These are phyloP conservation scores for Boletus edulis DNA, from an alignment of 768 basidiomycete species.

Conservation along the genomic window DNA sequence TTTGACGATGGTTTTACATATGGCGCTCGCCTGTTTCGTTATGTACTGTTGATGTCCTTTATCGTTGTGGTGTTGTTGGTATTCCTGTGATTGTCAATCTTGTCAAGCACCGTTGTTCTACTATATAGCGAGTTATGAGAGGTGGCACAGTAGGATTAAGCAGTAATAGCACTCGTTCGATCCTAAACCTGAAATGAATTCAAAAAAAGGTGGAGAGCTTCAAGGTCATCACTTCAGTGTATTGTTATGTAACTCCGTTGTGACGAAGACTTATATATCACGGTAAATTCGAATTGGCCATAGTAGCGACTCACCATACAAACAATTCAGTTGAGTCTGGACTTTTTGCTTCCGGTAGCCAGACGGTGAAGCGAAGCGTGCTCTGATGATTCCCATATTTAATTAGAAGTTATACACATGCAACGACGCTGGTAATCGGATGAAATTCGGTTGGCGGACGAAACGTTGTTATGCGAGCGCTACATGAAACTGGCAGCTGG, in stretches of 20 bases:
- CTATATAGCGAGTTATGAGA: background rate
- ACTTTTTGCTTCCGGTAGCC: background rate
- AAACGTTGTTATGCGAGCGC: constrained; percentile 8
- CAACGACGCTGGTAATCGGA: constrained; percentile 6
- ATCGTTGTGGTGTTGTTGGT: constrained; percentile 7
- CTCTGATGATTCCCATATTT: constrained; percentile 1
- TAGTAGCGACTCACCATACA: background rate
- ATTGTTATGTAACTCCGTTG: no score
- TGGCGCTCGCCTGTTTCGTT: constrained; percentile 5
- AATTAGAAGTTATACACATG: background rate
- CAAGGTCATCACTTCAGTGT: no score
- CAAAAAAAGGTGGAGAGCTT: no score
- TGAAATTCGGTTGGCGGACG: background rate
- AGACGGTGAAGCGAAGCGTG: background rate
- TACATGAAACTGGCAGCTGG: constrained; percentile 12
- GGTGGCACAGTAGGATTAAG: no score
- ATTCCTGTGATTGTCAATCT: constrained; percentile 3
- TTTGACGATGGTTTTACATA: constrained; percentile 1
- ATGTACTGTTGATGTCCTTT: constrained; percentile 17
- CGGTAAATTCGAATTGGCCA: background rate
- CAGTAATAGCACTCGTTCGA: no score
- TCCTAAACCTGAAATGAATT: background rate
- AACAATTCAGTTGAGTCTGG: background rate
- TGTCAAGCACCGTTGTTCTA: constrained; percentile 1
- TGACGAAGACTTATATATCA: no score